phyloP scores from a whole-genome alignment of 805 yeast genomes.

The Kluyveromyces siamensis region DNA sequence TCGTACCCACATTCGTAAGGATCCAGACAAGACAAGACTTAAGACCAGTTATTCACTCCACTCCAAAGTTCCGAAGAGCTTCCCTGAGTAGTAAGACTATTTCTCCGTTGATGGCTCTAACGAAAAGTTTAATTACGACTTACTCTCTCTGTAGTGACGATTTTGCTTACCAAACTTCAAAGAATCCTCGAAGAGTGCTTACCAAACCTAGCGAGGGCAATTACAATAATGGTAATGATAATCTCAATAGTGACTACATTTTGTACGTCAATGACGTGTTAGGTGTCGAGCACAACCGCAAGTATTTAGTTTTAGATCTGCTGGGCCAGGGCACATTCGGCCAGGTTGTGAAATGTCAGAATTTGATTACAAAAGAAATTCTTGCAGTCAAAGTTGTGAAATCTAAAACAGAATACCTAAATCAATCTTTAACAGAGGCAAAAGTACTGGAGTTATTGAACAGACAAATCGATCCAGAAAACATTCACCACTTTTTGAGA shows the following conservation, averaged over 20 bases:
- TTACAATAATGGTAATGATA: slow-evolving; percentile 76
- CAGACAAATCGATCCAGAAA: slow-evolving; percentile 56
- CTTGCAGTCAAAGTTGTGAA: slow-evolving; percentile 94
- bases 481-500: slow-evolving; percentile 66
- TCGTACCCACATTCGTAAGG: slow-evolving; percentile 39
- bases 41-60: slow-evolving; percentile 49
- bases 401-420: slow-evolving; percentile 81
- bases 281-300: slow-evolving; percentile 60
- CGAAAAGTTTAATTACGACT: slow-evolving; percentile 68
- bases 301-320: slow-evolving; percentile 81
- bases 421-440: slow-evolving; percentile 88
- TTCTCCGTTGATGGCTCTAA: slow-evolving; percentile 75
- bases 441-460: slow-evolving; percentile 75
- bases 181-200: slow-evolving; percentile 84
- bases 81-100: slow-evolving; percentile 54
- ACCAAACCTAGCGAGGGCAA: slow-evolving; percentile 88
- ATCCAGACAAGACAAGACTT: slow-evolving; percentile 41
- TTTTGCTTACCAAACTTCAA: slow-evolving; percentile 71
- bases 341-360: slow-evolving; percentile 88
- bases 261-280: slow-evolving; percentile 88
- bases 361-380: slow-evolving; percentile 66
- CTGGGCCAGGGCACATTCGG: slow-evolving; percentile 98
- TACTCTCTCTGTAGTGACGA: slow-evolving; percentile 78
- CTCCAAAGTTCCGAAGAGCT: slow-evolving; percentile 64
- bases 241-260: slow-evolving; percentile 82